Evolutionary conservation across 2,329 filamentous ascomycete species (phyloP), one percentile per base, ranked within the genome.

Genomic region (Domatiomyces catenatus): DNA sequence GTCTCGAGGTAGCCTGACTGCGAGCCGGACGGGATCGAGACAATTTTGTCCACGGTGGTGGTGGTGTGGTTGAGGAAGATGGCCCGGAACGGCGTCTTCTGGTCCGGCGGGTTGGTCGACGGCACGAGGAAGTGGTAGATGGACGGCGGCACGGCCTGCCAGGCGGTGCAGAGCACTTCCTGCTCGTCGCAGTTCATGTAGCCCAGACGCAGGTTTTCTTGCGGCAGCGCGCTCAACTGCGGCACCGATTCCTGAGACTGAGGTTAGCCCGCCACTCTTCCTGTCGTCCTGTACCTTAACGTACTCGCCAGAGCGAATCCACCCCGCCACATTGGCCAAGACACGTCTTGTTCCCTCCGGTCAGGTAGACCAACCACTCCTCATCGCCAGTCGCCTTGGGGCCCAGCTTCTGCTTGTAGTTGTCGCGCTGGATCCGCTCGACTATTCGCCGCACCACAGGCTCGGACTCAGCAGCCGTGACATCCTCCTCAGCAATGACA

Each of bases 331-430:
- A 83, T 54, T 72, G 65, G 55, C 78, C 79, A 58, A 73, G 79
- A 67, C 79, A 83, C 39, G 76, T 80, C 64, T 74, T 75, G 67
- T 83, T 82, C 44, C 77, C 79, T 53, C 79, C 79, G 4, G 77
- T 81, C 44, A 80, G 64, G 61, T 71, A 80, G 48, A 83, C 63
- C 56, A 80, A 66, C 77, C 76, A 82, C 44, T 60, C 61, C n/a
- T 71, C 75, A 60, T 70, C 75, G 44, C 63, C 67, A 53, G 66
- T 67, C 24, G 65, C 56, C 22, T 64, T 60, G 17, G 69, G 67
- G 39, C 63, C 69, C 36, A 83, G 62, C 47, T 75, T 63, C 47
- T 71, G 63, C 59, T 76, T 68, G 73, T 75, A 79, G 69, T 80
- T 82, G 32, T 12, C 2, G 32, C 7, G 7, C 10, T 39, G 10